Percentiles rank a stretch among this genome's conserved stretches.
These are phyloP conservation scores for Eurotiales sp. DNA, from an alignment of 2,329 filamentous ascomycete species.

Conservation along the genomic window DNA sequence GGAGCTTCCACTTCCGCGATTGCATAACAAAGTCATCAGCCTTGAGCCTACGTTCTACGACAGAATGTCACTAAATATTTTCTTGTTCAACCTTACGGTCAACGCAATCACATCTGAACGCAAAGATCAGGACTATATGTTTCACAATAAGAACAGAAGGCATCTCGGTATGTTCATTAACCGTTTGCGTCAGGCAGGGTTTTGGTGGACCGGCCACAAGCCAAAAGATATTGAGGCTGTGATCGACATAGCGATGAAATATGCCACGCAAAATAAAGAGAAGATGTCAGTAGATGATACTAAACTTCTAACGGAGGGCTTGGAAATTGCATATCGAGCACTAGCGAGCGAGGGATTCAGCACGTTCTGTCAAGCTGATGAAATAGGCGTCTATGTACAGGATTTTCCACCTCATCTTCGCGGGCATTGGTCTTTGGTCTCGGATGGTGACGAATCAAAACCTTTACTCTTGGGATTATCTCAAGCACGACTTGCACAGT, in stretches of 20 bases:
- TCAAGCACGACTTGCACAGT: constrained; percentile 54
- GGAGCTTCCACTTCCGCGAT: constrained; percentile 63
- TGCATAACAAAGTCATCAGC: constrained; percentile 67
- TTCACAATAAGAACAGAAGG: constrained; percentile 69
- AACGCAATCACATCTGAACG: constrained; percentile 88
- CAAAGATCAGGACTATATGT: constrained; percentile 81
- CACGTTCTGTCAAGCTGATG: constrained; percentile 66
- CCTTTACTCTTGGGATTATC: constrained; percentile 56
- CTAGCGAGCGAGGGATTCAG: constrained; percentile 60
- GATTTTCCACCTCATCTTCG: constrained; percentile 62
- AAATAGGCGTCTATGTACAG: constrained; percentile 70
- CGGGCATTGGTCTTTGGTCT: constrained; percentile 63
- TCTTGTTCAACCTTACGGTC: constrained; percentile 76
- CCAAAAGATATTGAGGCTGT: constrained; percentile 59
- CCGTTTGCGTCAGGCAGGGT: constrained; percentile 78
- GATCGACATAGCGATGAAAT: constrained; percentile 63
- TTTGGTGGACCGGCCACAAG: constrained; percentile 78
- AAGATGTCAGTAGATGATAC: constrained; percentile 60
- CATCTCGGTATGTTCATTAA: constrained; percentile 65
- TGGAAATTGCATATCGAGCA: constrained; percentile 61
- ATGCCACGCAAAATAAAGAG: constrained; percentile 61
- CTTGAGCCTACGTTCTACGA: constrained; percentile 83
- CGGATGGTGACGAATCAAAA: constrained; percentile 28
- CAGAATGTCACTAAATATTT: constrained; percentile 76
- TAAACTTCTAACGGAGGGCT: constrained; percentile 58